Evolutionary conservation across 768 basidiomycete genomes (phyloP), one percentile per base, ranked within the genome.

Genomic region (Boletus subparvulus): DNA sequence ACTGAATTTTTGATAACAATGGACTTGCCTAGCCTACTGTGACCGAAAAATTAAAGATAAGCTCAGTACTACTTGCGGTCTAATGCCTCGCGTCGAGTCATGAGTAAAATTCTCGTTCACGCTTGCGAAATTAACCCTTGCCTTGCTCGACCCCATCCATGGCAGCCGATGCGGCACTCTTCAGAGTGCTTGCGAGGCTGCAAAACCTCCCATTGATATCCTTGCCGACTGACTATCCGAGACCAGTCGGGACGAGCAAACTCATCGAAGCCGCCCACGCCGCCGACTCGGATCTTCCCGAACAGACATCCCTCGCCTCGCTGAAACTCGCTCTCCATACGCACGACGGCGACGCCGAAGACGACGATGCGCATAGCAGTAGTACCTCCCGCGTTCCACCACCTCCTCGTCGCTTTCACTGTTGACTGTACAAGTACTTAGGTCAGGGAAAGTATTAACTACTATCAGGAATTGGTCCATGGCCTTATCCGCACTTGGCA

Each of bases 221-320:
- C 8, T 77, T 99, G 33, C 96, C 97, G 0, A 96, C 96, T 0
- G 97, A 98, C 73, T 99, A 97, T 70, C 95, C 96, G 4, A 79
- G 95, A 53, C 87, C 91, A 30, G 78, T 86, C 7, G 85, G 82
- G 17, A 74, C 83, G 17, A 82, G 85, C 72, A 89, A 84, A 64
- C 77, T 94, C 19, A 87, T 99, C 67, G 96, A 98, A 66, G 88
- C 94, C 12, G 87, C 83, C 7, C 85, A 94, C 68, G 65, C 80
- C 12, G 78, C 87, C 42, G 78, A n/a, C n/a, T n/a, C n/a, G n/a
- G n/a, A 87, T 57, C 82, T 98, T 47, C 83, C 91, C 39, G 80
- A 85, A 55, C 83, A 86, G 62, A 84, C 91, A 11, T 87, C 87
- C 1, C 77, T 86, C n/a, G 82, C 87, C 65, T 78, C 95, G 44